Evolutionary conservation across 805 yeast genomes (phyloP).

Genomic region (Schizosaccharomyces japonicus): DNA sequence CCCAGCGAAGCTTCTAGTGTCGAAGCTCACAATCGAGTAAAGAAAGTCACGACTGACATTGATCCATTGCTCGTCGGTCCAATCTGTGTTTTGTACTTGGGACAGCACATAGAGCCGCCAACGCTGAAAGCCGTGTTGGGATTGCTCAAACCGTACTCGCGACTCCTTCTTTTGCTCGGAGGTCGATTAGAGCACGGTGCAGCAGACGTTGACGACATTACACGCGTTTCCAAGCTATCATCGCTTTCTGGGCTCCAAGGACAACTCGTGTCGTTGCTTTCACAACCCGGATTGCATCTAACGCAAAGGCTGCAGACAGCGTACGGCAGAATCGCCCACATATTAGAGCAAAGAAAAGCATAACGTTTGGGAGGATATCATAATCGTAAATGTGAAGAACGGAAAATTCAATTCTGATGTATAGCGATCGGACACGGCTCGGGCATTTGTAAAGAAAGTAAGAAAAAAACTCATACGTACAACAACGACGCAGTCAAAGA

Average conservation of each 20-base stretch:
- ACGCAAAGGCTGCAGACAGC: neutral
- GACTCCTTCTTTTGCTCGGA: neutral
- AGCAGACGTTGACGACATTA: neutral
- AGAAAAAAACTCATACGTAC: no score
- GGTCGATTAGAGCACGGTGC: neutral
- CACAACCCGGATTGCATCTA: neutral
- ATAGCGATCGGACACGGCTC: no score
- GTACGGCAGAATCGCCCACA: neutral
- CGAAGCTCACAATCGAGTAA: neutral
- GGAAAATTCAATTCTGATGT: no score
- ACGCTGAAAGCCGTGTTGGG: neutral
- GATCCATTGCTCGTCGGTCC: conserved; percentile 2
- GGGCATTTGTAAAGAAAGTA: no score
- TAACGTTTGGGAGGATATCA: no score
- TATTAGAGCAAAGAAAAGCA: neutral
- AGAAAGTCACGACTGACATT: neutral
- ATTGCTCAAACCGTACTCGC: neutral
- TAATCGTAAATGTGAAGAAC: no score
- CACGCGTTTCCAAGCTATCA: neutral
- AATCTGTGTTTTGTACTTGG: neutral
- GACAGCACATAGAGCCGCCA: neutral
- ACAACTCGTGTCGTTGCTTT: neutral
- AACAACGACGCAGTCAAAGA: no score
- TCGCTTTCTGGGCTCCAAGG: neutral
- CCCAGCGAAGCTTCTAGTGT: neutral